Base-by-base conservation (phyloP, 2,329 filamentous ascomycete species). In the Trichoderma harzianum region DNA sequence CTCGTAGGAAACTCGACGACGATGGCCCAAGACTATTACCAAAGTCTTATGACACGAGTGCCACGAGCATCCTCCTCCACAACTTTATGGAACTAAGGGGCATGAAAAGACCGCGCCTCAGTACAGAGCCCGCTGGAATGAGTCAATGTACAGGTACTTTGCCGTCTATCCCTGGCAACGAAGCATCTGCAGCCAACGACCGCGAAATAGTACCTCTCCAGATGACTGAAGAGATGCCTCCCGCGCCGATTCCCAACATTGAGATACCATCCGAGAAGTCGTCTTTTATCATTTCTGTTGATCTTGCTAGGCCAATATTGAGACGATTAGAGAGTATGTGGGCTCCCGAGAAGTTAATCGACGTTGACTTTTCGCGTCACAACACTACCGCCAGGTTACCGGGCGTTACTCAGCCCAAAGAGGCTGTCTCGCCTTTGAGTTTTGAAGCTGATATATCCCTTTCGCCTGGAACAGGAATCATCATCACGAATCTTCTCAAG, bases 381-480 rank as follows among this genome's bases (percentile, higher is more conserved):
- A 81, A 83, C 58, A 79, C 77, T 7, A 69, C 79, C 21, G 11
- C 7, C 8, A 26, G 32, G 57, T 26, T 12, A 18, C 32, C 62
- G 11, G 28, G 24, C 2, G 58, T 62, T 51, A 28, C 24, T n/a
- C 30, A 62, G 4, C 79, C 28, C 73, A 74, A 30, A n/a, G 72
- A 74, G 55, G 14, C 81, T 3, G 72, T 76, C 5, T 85, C 83
- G 0, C 74, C 81, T 0, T 79, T 87, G 1, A 80, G 81, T 1
- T 81, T 83, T 7, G 92, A 94, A 78, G 91, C 93, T 3, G 94
- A 97, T 76, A 80, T 97, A 3, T 87, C 92, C 1, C 76, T 95
- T 6, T 93, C 93, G 0, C 89, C 93, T 0, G 85, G 84, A 0
- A 89, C 87, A 0, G 94, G 92, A 0, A 82, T 97, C 3, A 79